These are phyloP conservation scores for Hypsizygus marmoreus DNA, from an alignment of 768 basidiomycete genomes.

Conservation along the genomic window DNA sequence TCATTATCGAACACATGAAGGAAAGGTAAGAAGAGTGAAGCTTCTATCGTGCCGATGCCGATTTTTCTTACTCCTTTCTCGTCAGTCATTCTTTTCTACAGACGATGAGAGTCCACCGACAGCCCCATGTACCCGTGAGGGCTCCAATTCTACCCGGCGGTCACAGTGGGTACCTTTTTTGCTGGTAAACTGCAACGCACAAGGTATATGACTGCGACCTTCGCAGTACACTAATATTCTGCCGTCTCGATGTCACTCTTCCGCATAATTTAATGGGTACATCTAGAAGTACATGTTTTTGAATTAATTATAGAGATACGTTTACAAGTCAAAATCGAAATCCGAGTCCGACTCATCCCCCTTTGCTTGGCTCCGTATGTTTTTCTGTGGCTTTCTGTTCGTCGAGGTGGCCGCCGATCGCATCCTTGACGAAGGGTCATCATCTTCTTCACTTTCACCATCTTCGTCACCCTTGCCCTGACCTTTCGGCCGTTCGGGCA, in stretches of 20 bases:
- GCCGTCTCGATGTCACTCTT: no score
- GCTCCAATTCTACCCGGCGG: no score
- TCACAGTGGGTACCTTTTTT: no score
- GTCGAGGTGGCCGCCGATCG: slow-evolving; percentile 60
- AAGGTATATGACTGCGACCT: no score
- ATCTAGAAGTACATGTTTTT: slow-evolving; percentile 3
- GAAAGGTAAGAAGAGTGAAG: slow-evolving; percentile 10
- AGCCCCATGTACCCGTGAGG: slow-evolving; percentile 17
- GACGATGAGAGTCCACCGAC: slow-evolving; percentile 15
- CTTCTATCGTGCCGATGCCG: neutral
- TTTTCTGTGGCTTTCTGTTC: slow-evolving; percentile 53
- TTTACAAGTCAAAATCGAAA: slow-evolving; percentile 74
- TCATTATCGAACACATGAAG: slow-evolving; percentile 15
- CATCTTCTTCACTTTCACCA: slow-evolving; percentile 50
- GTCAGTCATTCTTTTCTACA: slow-evolving; percentile 15
- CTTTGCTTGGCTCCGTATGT: slow-evolving; percentile 46
- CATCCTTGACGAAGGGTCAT: slow-evolving; percentile 54
- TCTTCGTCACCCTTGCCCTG: slow-evolving; percentile 37
- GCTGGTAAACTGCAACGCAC: no score
- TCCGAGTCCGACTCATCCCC: slow-evolving; percentile 70
- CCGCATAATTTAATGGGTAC: neutral
- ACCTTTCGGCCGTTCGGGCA: slow-evolving; percentile 42
- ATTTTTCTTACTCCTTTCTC: neutral
- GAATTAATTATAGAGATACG: slow-evolving; percentile 1
- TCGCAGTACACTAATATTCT: no score